A percentile compares a stretch with the other conserved stretches of the same genome.
Conservation (phyloP, 164 flowering plant species). For the Annona squamosa region DNA sequence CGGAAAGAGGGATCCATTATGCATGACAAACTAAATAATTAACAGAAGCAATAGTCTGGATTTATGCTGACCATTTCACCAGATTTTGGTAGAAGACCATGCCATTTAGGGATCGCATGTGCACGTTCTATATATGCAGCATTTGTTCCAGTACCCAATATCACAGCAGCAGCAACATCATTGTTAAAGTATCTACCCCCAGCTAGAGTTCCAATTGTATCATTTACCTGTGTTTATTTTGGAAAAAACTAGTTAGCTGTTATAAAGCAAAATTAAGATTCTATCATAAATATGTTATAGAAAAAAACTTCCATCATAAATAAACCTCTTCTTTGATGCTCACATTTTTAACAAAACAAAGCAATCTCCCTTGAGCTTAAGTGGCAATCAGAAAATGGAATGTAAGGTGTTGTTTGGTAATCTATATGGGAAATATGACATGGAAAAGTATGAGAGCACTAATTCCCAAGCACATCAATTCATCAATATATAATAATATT, state of each 20-base stretch:
- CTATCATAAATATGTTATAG: not conserved
- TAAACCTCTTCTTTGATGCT: not conserved
- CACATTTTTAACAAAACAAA: not conserved
- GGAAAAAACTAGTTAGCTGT: not conserved
- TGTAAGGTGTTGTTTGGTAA: too few relatives aligned
- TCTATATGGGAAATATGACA: too few relatives aligned
- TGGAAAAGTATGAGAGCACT: too few relatives aligned
- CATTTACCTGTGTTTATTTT: slow-evolving; percentile 62
- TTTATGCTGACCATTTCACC: slow-evolving; percentile 72
- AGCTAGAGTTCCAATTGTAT: slow-evolving; percentile 92
- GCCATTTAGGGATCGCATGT: slow-evolving; percentile 94
- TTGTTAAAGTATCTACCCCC: slow-evolving; percentile 69
- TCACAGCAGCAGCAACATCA: slow-evolving; percentile 85
- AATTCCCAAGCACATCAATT: too few relatives aligned
- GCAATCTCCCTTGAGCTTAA: not conserved
- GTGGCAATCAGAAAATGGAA: not conserved
- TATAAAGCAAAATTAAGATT: not conserved
- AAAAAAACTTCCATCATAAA: not conserved
- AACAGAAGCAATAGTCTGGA: not conserved
- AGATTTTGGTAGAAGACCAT: slow-evolving; percentile 78
- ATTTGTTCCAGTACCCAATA: slow-evolving; percentile 96
- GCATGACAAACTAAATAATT: not conserved
- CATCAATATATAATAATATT: too few relatives aligned
- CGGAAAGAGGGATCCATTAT: not conserved
- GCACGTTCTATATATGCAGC: slow-evolving; percentile 98